Percentiles rank a stretch among this genome's conserved stretches.
phyloP scores from a whole-genome alignment of 331 rosid genomes.

The Pyrus hybrid region DNA sequence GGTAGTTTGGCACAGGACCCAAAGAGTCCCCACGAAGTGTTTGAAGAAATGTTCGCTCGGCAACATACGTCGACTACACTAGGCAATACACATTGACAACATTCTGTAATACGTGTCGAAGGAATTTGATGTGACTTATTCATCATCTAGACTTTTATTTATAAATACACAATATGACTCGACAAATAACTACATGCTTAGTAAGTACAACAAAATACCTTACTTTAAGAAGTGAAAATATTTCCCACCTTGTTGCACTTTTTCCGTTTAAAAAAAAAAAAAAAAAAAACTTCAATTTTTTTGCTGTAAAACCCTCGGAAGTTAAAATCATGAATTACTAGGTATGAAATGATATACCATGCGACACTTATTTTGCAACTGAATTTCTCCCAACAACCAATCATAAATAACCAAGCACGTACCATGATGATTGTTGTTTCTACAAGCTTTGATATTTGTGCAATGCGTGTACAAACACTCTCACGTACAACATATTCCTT shows the following conservation, averaged over 20 bases:
- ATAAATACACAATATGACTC: rapidly evolving
- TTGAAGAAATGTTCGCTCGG: neutral
- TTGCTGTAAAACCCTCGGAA: neutral
- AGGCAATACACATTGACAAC: too few species aligned
- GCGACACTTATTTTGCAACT: too few species aligned
- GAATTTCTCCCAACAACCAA: neutral
- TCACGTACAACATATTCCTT: constrained; percentile 10
- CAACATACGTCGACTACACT: neutral
- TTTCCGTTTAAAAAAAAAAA: too few species aligned
- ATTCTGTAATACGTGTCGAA: neutral
- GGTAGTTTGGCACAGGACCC: neutral
- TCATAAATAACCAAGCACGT: neutral
- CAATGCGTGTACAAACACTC: constrained; percentile 41
- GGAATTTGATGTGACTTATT: neutral
- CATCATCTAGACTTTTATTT: too few species aligned
- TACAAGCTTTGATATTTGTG: constrained; percentile 25
- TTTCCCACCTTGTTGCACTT: too few species aligned
- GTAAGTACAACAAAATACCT: too few species aligned
- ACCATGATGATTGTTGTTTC: constrained; percentile 11
- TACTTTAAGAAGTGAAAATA: too few species aligned
- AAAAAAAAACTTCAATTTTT: too few species aligned
- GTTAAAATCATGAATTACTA: too few species aligned
- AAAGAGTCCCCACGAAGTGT: neutral
- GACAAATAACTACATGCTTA: too few species aligned
- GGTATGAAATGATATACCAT: neutral